Evolutionary conservation across 129 eudicot species (phyloP).

Genomic region (Centella asiatica): DNA sequence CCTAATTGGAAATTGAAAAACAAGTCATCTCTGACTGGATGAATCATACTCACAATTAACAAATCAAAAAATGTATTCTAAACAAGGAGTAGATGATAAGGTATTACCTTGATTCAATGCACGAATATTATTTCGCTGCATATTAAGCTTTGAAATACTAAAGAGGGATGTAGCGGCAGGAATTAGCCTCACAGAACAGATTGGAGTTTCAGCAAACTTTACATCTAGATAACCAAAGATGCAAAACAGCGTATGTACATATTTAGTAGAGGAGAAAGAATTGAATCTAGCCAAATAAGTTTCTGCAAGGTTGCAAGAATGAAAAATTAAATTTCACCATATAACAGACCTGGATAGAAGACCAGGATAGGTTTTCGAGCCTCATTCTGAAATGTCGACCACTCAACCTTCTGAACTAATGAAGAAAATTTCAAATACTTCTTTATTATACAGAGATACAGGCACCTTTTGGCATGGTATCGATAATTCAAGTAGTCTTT

Average conservation of each 20-base stretch:
- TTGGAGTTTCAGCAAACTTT: conserved; percentile 36
- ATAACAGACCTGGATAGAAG: conserved; percentile 62
- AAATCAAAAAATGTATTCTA: too few relatives aligned
- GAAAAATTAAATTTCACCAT: not conserved
- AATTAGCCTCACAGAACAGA: conserved; percentile 53
- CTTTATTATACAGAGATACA: conserved; percentile 77
- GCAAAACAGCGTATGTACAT: not conserved
- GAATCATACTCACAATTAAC: not conserved
- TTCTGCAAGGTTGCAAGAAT: not conserved
- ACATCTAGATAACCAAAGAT: conserved; percentile 29
- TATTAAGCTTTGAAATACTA: conserved; percentile 45
- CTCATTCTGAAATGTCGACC: conserved; percentile 82
- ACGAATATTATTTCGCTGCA: conserved; percentile 64
- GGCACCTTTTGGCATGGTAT: conserved; percentile 91
- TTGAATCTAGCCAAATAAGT: not conserved
- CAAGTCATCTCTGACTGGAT: not conserved
- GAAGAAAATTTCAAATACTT: conserved; percentile 55
- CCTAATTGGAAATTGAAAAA: conserved; percentile 20
- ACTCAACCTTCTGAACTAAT: conserved; percentile 36
- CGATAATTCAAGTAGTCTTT: conserved; percentile 86
- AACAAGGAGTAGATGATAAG: too few relatives aligned
- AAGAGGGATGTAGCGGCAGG: conserved; percentile 72
- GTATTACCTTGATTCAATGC: conserved; percentile 45
- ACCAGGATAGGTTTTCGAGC: conserved; percentile 85
- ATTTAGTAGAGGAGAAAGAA: not conserved